Evolutionary conservation across 805 yeast genomes (phyloP).

Genomic region (Diddensiella caesifluorescens): DNA sequence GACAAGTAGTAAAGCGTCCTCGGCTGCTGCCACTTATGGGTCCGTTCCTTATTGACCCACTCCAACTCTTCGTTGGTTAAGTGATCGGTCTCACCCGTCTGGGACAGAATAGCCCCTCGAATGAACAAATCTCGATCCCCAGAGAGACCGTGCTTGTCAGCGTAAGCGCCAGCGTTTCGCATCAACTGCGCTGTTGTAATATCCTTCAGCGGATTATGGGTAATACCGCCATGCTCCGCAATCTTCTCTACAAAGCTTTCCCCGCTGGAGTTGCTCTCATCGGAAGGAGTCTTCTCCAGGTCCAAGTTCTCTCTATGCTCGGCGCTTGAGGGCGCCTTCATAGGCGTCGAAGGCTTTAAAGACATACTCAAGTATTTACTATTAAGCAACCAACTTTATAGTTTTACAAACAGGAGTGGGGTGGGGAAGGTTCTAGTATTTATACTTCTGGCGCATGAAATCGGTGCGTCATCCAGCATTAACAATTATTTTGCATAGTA

Average conservation of each 20-base stretch:
- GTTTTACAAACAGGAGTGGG: too few relatives aligned
- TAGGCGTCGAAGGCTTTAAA: constrained; percentile 16
- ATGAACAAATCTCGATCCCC: constrained; percentile 27
- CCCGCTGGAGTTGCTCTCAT: constrained; percentile 6
- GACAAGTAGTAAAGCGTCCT: constrained; percentile 41
- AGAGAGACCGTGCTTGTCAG: constrained; percentile 25
- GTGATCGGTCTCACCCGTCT: constrained; percentile 39
- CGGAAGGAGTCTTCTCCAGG: constrained; percentile 6
- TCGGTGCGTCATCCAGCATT: too few relatives aligned
- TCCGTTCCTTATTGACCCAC: constrained; percentile 40
- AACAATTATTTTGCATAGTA: too few relatives aligned
- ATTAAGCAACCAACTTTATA: too few relatives aligned
- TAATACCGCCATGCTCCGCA: constrained; percentile 21
- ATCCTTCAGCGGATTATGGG: constrained; percentile 24
- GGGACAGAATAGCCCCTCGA: constrained; percentile 55
- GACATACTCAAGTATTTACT: constrained; percentile 16
- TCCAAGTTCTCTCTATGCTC: constrained; percentile 16
- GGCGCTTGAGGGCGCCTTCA: constrained; percentile 16
- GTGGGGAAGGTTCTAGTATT: too few relatives aligned
- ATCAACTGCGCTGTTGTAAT: constrained; percentile 17
- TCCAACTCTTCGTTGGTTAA: constrained; percentile 33
- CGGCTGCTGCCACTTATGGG: constrained; percentile 45
- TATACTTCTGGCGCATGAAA: too few relatives aligned
- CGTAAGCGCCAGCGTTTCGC: constrained; percentile 21
- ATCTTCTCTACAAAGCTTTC: constrained; percentile 13